phyloP scores from a whole-genome alignment of 768 basidiomycete species.

The Fomitopsis pulvina region DNA sequence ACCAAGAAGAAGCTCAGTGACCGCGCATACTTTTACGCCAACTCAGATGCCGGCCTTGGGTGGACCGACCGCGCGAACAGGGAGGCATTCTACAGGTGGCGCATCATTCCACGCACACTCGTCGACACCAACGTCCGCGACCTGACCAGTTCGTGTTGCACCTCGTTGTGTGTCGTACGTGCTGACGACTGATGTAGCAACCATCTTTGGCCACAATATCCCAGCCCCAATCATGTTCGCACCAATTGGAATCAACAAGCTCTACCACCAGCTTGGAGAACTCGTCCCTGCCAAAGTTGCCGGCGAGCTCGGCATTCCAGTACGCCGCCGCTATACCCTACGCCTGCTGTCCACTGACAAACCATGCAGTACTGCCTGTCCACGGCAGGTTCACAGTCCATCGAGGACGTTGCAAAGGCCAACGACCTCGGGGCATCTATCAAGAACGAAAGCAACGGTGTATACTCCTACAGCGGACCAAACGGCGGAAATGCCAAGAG shows the following conservation, averaged over 20 bases:
- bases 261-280: constrained; percentile 40
- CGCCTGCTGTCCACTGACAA: not conserved
- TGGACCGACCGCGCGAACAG: constrained; percentile 43
- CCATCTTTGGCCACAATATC: constrained; percentile 41
- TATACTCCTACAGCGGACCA: constrained; percentile 26
- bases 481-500: constrained; percentile 29
- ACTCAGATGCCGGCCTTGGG: constrained; percentile 44
- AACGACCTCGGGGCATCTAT: constrained; percentile 36
- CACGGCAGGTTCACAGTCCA: constrained; percentile 42
- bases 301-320: constrained; percentile 39
- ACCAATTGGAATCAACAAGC: constrained; percentile 49
- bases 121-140: constrained; percentile 44
- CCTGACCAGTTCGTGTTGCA: constrained; percentile 30
- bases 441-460: constrained; percentile 31
- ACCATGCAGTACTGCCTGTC: constrained; percentile 40
- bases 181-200: constrained; percentile 18
- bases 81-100: constrained; percentile 48
- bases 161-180: not conserved
- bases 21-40: constrained; percentile 44
- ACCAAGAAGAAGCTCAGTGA: constrained; percentile 38
- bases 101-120: constrained; percentile 51
- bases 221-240: constrained; percentile 49
- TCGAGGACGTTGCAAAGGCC: constrained; percentile 43
- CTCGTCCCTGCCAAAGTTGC: constrained; percentile 41
- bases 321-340: constrained; percentile 6